These are phyloP conservation scores for Fusarium piperis DNA, from an alignment of 2,329 filamentous ascomycete species.

Conservation along the genomic window DNA sequence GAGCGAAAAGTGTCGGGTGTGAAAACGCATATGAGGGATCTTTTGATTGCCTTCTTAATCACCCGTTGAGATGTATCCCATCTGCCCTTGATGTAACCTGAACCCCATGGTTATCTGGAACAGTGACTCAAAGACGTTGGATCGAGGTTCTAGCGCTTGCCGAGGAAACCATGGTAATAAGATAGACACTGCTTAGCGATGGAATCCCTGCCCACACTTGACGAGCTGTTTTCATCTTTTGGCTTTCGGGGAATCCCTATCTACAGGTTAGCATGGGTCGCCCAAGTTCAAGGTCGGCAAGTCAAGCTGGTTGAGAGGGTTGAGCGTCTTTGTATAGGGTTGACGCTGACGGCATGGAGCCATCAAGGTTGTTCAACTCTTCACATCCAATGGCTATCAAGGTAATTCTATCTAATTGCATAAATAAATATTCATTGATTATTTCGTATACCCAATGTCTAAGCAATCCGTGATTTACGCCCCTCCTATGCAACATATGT, in stretches of 20 bases:
- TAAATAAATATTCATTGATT: neutral
- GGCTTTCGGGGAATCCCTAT: too few species aligned
- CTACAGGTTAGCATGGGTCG: neutral
- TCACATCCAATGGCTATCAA: neutral
- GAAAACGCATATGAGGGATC: neutral
- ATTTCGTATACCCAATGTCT: neutral
- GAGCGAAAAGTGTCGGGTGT: neutral
- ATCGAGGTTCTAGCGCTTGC: constrained; percentile 19
- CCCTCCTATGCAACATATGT: neutral
- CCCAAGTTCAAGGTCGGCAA: neutral
- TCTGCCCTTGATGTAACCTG: neutral
- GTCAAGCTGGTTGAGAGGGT: neutral
- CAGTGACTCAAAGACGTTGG: constrained; percentile 39
- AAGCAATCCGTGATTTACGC: neutral
- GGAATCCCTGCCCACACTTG: too few species aligned
- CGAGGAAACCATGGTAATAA: constrained; percentile 36
- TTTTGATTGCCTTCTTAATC: neutral
- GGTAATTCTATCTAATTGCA: neutral
- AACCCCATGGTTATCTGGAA: neutral
- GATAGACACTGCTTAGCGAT: too few species aligned
- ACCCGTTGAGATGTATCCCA: neutral
- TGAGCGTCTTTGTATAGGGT: neutral
- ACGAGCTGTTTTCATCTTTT: too few species aligned
- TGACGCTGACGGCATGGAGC: neutral
- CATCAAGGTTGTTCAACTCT: neutral